phyloP scores from a whole-genome alignment of 1,139 yeast genomes.

The Scheffersomyces insectosa region DNA sequence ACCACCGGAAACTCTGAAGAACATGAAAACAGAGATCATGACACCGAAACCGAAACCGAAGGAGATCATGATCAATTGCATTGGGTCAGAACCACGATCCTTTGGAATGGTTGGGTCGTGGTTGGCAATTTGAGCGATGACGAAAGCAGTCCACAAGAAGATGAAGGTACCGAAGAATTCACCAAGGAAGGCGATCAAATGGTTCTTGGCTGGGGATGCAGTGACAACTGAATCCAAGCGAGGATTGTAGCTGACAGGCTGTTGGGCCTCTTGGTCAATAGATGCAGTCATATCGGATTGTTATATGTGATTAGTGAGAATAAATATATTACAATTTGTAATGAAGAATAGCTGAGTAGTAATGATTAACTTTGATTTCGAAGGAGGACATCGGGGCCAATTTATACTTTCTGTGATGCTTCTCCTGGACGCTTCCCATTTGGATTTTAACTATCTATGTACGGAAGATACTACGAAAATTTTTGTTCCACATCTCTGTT shows the following conservation, averaged over 20 bases:
- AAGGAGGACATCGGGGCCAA: too few species aligned
- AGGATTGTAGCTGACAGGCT: conserved; percentile 30
- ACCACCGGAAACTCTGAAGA: conserved; percentile 85
- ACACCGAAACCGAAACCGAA: conserved; percentile 89
- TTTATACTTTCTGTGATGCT: too few species aligned
- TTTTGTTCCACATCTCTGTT: too few species aligned
- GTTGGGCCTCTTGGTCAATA: conserved; percentile 32
- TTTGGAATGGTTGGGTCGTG: conserved; percentile 51
- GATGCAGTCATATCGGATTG: conserved; percentile 10
- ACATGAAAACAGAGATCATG: conserved; percentile 71
- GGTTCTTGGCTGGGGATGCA: conserved; percentile 31
- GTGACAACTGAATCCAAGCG: conserved; percentile 12
- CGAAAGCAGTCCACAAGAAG: conserved; percentile 79
- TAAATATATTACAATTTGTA: not conserved
- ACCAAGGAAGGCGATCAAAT: conserved; percentile 37
- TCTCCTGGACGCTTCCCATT: too few species aligned
- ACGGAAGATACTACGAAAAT: too few species aligned
- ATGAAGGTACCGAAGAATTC: conserved; percentile 87
- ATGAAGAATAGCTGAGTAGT: too few species aligned
- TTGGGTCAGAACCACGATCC: conserved; percentile 55
- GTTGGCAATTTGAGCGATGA: conserved; percentile 85
- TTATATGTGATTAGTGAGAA: not conserved
- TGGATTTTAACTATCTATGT: too few species aligned
- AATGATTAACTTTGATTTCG: too few species aligned
- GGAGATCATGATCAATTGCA: conserved; percentile 74